Percentiles rank a stretch among this genome's conserved stretches.
phyloP scores from a whole-genome alignment of 345 rosid genomes.

The Acer saccharum region DNA sequence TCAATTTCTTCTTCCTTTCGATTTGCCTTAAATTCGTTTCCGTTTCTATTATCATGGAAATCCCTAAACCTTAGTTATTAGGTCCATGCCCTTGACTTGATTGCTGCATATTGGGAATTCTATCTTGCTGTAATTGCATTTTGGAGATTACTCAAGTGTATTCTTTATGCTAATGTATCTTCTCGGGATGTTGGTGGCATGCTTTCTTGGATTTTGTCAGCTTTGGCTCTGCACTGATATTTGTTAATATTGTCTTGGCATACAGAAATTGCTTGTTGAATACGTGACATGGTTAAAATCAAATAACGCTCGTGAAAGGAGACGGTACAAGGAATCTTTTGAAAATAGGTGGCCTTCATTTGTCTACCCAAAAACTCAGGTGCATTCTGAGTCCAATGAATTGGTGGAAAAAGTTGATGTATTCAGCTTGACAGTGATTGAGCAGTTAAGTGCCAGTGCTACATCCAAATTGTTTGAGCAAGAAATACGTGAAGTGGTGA shows the following conservation, averaged over 20 bases:
- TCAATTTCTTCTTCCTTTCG: not conserved
- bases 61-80: slow-evolving; percentile 9
- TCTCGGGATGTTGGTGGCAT: not conserved
- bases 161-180: slow-evolving; percentile 2
- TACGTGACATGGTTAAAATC: slow-evolving; percentile 70
- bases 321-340: slow-evolving; percentile 66
- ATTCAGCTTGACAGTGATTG: slow-evolving; percentile 55
- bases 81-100: slow-evolving; percentile 2
- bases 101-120: not conserved
- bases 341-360: slow-evolving; percentile 70
- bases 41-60: slow-evolving; percentile 4
- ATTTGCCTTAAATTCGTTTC: not conserved
- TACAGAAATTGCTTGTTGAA: slow-evolving; percentile 71
- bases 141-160: not conserved
- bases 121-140: slow-evolving; percentile 8
- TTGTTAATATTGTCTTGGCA: slow-evolving; percentile 20
- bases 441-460: slow-evolving; percentile 57
- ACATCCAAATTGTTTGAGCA: slow-evolving; percentile 68
- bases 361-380: slow-evolving; percentile 37
- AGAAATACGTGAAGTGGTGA: slow-evolving; percentile 81
- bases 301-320: slow-evolving; percentile 64
- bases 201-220: not conserved
- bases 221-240: not conserved
- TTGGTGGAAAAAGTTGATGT: slow-evolving; percentile 49
- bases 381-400: slow-evolving; percentile 48